phyloP scores from a whole-genome alignment of 306 rosid species.

The Quercus alba region DNA sequence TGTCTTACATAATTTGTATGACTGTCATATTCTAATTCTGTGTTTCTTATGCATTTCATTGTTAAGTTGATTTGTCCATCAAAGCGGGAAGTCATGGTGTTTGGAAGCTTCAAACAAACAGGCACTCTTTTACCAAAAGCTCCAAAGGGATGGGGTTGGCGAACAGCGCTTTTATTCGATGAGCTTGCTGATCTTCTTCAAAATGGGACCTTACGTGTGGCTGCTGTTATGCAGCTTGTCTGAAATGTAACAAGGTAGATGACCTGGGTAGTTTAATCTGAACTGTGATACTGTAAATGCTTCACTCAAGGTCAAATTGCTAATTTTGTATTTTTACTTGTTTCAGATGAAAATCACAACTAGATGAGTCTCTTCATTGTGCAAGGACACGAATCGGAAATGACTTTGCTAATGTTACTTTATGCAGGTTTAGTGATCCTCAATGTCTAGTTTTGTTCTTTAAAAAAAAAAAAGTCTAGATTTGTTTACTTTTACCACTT shows the following conservation, averaged over 20 bases:
- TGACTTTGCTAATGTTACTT: not conserved
- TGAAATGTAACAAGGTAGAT: constrained; percentile 32
- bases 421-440: constrained; percentile 2
- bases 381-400: not conserved
- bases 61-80: constrained; percentile 86
- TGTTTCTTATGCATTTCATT: constrained; percentile 6
- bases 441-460: not conserved
- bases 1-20: not conserved
- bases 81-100: constrained; percentile 88
- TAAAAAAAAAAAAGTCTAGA: not conserved
- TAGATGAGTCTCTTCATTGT: not conserved
- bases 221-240: constrained; percentile 89
- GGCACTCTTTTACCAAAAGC: constrained; percentile 97
- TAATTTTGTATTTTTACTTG: not conserved
- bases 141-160: constrained; percentile 99
- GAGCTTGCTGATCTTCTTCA: constrained; percentile 92
- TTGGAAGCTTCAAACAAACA: constrained; percentile 86
- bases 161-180: constrained; percentile 83
- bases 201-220: constrained; percentile 81
- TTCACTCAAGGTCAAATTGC: constrained; percentile 10
- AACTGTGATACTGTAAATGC: constrained; percentile 4
- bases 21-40: constrained; percentile 11
- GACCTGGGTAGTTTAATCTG: not conserved
- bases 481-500: not conserved
- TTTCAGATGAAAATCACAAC: constrained; percentile 14